Conservation (phyloP, 805 yeast species). For the Lipomyces orientalis region DNA sequence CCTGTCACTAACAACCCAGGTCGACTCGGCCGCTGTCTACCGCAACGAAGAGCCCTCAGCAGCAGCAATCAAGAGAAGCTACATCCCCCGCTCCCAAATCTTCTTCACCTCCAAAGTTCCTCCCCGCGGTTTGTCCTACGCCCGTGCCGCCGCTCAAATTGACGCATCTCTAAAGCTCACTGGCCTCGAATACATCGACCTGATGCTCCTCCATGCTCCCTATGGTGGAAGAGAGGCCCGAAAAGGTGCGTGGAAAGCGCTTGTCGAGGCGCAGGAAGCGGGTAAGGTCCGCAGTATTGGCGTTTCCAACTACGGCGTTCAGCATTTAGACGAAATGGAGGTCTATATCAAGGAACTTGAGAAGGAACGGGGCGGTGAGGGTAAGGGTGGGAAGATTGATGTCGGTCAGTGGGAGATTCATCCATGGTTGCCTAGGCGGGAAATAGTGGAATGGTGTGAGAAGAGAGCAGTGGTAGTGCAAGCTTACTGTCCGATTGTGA, state of each 20-base stretch:
- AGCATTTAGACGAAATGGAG: conserved; percentile 49
- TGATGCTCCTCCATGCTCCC: conserved; percentile 68
- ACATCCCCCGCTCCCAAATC: conserved; percentile 63
- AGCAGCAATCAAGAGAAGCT: conserved; percentile 57
- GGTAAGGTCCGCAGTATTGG: conserved; percentile 63
- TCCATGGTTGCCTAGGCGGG: conserved; percentile 55
- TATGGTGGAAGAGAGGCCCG: conserved; percentile 42
- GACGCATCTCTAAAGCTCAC: conserved; percentile 59
- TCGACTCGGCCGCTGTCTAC: conserved; percentile 68
- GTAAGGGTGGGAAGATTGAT: conserved; percentile 60
- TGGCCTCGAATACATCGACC: conserved; percentile 68
- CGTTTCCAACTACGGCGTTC: conserved; percentile 66
- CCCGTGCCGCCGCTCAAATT: conserved; percentile 63
- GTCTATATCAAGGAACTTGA: conserved; percentile 52
- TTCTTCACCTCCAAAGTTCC: conserved; percentile 76
- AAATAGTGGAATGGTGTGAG: conserved; percentile 53
- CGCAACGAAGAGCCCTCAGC: conserved; percentile 67
- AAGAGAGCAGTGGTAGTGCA: conserved; percentile 57
- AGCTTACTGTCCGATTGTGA: conserved; percentile 70
- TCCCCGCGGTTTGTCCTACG: conserved; percentile 68
- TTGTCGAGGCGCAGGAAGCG: conserved; percentile 59
- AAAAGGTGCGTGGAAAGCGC: conserved; percentile 58
- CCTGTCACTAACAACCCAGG: background rate
- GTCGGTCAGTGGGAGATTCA: conserved; percentile 70
- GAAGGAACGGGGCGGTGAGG: conserved; percentile 47